These are phyloP conservation scores for Boletellus emodensis DNA, from an alignment of 768 basidiomycete species.

Conservation along the genomic window DNA sequence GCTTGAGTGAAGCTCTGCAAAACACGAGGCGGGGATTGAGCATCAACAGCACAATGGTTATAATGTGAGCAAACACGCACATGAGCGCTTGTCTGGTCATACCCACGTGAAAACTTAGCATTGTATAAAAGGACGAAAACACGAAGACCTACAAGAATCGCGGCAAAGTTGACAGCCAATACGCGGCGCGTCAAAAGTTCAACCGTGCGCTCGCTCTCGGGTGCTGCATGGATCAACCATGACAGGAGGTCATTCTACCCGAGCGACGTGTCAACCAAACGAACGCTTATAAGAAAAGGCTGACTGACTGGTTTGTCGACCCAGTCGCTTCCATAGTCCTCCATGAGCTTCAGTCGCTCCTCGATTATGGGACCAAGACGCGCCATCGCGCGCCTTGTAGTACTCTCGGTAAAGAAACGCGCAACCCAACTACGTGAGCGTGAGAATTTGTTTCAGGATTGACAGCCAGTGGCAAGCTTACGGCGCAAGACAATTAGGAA, in stretches of 20 bases:
- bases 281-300: too few relatives aligned
- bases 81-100: slow-evolving; percentile 19
- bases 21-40: background rate
- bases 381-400: slow-evolving; percentile 9
- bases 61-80: slow-evolving; percentile 3
- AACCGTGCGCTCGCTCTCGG: slow-evolving; percentile 13
- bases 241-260: slow-evolving; percentile 32
- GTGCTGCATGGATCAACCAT: slow-evolving; percentile 32
- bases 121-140: background rate
- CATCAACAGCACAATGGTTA: background rate
- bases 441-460: background rate
- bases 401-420: slow-evolving; percentile 10
- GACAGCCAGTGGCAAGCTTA: slow-evolving; percentile 13
- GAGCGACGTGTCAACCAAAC: background rate
- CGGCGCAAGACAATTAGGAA: slow-evolving; percentile 35
- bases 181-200: slow-evolving; percentile 23
- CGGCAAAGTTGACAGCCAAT: slow-evolving; percentile 19
- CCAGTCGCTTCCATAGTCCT: slow-evolving; percentile 28
- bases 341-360: slow-evolving; percentile 22
- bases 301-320: slow-evolving; percentile 31
- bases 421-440: slow-evolving; percentile 15
- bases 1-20: slow-evolving; percentile 33
- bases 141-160: slow-evolving; percentile 18
- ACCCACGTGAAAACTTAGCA: background rate
- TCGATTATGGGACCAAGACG: slow-evolving; percentile 28